Conservation (phyloP, 1,284 basidiomycete species). For the Apiotrichum veenhuisii region DNA sequence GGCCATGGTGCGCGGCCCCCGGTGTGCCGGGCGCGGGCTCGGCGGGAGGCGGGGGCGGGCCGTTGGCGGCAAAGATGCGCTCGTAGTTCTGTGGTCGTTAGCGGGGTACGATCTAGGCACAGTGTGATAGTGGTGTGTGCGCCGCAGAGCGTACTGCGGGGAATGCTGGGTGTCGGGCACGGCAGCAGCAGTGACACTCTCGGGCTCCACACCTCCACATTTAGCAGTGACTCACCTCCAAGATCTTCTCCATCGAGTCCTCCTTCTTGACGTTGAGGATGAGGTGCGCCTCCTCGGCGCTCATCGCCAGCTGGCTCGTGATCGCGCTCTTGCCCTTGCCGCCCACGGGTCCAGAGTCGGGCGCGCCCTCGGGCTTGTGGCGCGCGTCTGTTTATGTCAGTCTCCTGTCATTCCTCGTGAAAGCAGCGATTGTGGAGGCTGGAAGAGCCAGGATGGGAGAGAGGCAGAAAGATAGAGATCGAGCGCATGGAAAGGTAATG, state of each 20-base stretch:
- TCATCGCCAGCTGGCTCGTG: constrained; percentile 79
- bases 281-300: constrained; percentile 88
- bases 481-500: no score
- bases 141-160: no score
- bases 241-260: constrained; percentile 63
- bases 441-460: neutral
- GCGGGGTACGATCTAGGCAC: neutral
- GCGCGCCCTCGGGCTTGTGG: constrained; percentile 57
- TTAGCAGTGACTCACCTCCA: constrained; percentile 67
- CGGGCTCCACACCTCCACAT: no score
- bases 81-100: constrained; percentile 72
- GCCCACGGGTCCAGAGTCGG: constrained; percentile 33
- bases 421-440: neutral
- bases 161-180: no score
- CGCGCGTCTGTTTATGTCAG: constrained; percentile 67
- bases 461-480: neutral
- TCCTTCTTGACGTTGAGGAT: constrained; percentile 87
- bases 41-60: constrained; percentile 59
- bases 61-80: constrained; percentile 83
- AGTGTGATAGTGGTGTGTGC: no score
- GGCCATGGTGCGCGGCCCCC: constrained; percentile 2
- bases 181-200: neutral
- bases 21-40: constrained; percentile 44
- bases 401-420: neutral
- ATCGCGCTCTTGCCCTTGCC: constrained; percentile 32